Conservation (phyloP, 257 asterid genomes). For the Knoxia roxburghii region DNA sequence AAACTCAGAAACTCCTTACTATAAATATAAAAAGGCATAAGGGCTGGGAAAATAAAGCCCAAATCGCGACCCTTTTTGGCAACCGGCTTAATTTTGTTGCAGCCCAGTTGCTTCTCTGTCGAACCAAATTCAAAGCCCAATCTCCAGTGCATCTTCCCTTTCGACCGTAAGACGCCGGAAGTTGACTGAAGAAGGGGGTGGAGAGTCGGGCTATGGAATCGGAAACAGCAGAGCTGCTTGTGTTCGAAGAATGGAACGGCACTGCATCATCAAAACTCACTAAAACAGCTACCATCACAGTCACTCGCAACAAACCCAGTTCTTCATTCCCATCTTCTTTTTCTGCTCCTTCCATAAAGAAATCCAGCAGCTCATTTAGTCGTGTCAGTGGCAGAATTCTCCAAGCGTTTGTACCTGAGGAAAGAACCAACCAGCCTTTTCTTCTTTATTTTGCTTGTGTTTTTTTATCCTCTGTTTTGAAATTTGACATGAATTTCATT, state of each 20-base stretch:
- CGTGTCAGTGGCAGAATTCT: slow-evolving; percentile 64
- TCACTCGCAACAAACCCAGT: slow-evolving; percentile 8
- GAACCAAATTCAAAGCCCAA: background rate
- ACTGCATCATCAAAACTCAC: slow-evolving; percentile 60
- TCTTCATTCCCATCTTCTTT: slow-evolving; percentile 18
- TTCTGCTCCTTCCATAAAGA: slow-evolving; percentile 31
- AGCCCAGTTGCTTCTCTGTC: too few relatives aligned
- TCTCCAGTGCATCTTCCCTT: background rate
- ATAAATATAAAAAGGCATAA: too few relatives aligned
- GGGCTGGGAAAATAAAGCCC: too few relatives aligned
- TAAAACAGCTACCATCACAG: slow-evolving; percentile 67
- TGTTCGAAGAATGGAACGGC: slow-evolving; percentile 97
- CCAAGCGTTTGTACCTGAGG: slow-evolving; percentile 98
- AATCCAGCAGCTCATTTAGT: slow-evolving; percentile 55
- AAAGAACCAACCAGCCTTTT: background rate
- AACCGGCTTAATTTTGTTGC: too few relatives aligned
- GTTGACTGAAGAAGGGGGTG: slow-evolving; percentile 12
- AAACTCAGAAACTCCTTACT: too few relatives aligned
- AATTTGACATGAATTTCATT: background rate
- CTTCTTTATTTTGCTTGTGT: background rate
- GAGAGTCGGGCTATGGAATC: slow-evolving; percentile 16
- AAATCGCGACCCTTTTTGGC: too few relatives aligned
- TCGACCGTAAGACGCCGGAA: background rate
- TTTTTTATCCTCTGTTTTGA: background rate
- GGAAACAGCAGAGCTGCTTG: slow-evolving; percentile 8